phyloP scores from a whole-genome alignment of 2,329 filamentous ascomycete genomes.

The Botrytis pseudocinerea region DNA sequence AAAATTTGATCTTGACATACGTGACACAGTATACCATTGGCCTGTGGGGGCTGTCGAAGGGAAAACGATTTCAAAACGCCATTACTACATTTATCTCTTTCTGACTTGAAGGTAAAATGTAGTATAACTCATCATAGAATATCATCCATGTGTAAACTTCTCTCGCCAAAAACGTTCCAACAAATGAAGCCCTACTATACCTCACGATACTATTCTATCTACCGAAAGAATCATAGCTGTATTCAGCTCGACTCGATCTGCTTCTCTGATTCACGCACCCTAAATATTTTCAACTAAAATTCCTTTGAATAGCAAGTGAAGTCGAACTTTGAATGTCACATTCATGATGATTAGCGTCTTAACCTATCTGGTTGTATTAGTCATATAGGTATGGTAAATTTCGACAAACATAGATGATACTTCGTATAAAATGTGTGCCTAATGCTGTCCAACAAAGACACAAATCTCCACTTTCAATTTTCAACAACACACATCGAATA shows the following conservation, averaged over 20 bases:
- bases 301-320: background rate
- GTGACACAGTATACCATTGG: background rate
- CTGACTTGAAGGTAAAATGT: background rate
- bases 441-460: background rate
- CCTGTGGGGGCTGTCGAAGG: background rate
- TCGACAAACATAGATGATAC: background rate
- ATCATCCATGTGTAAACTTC: background rate
- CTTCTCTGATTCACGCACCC: background rate
- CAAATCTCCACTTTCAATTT: background rate
- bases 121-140: background rate
- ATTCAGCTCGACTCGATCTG: background rate
- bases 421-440: background rate
- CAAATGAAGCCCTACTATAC: background rate
- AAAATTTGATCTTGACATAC: background rate
- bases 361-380: background rate
- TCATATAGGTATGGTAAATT: background rate
- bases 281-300: background rate
- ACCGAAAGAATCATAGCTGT: background rate
- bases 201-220: background rate
- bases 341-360: background rate
- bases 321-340: background rate
- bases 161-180: background rate
- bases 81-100: background rate
- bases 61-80: rapidly evolving
- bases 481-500: background rate